phyloP scores from a whole-genome alignment of 2,329 filamentous ascomycete species.

The Chaetomiaceae sp. region DNA sequence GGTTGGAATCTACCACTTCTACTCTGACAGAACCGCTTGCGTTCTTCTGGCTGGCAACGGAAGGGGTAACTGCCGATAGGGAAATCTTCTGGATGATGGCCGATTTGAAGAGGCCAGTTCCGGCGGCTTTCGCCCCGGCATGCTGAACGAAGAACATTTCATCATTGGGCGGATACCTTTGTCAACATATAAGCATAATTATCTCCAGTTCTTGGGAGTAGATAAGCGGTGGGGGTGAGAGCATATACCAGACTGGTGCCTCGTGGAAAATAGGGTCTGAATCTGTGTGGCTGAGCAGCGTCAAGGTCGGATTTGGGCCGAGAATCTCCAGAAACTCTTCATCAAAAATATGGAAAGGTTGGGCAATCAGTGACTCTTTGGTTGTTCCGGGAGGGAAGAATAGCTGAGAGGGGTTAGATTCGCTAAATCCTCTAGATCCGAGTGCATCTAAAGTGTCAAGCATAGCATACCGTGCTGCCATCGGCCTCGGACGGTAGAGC shows the following conservation, averaged over 20 bases:
- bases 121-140: slow-evolving; percentile 42
- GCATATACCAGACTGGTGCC: slow-evolving; percentile 47
- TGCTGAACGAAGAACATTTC: slow-evolving; percentile 53
- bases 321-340: slow-evolving; percentile 47
- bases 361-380: slow-evolving; percentile 33
- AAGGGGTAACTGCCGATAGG: slow-evolving; percentile 37
- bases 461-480: slow-evolving; percentile 33
- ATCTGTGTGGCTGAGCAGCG: slow-evolving; percentile 42
- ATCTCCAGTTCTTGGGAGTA: too few species aligned
- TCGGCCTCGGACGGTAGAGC: slow-evolving; percentile 35
- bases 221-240: too few species aligned
- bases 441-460: too few species aligned
- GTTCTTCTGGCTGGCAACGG: slow-evolving; percentile 35
- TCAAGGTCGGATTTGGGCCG: slow-evolving; percentile 44
- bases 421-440: background rate
- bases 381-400: slow-evolving; percentile 43
- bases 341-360: slow-evolving; percentile 47
- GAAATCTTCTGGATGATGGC: slow-evolving; percentile 47
- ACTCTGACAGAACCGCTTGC: slow-evolving; percentile 39
- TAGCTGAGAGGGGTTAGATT: slow-evolving; percentile 25
- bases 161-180: slow-evolving; percentile 37
- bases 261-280: slow-evolving; percentile 50
- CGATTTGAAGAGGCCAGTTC: slow-evolving; percentile 48
- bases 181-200: slow-evolving; percentile 28
- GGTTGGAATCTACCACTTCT: slow-evolving; percentile 37